A percentile compares a stretch with the other conserved stretches of the same genome.
phyloP scores from a whole-genome alignment of 164 flowering plant genomes.

The Kingdonia uniflora region DNA sequence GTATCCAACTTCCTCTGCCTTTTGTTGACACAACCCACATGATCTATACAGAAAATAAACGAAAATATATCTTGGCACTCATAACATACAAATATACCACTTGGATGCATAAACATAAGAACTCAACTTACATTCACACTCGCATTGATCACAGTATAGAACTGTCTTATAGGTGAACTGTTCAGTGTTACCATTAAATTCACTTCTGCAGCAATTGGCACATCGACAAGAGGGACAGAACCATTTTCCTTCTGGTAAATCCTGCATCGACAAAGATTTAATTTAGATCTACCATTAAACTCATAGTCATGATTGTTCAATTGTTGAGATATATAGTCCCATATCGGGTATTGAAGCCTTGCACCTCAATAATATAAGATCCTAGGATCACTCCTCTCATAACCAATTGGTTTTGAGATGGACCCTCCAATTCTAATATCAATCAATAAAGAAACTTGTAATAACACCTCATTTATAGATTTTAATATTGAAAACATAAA shows the following conservation, averaged over 20 bases:
- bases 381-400: too few species aligned
- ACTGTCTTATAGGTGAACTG: constrained; percentile 19
- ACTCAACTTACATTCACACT: constrained; percentile 54
- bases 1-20: too few species aligned
- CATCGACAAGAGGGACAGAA: constrained; percentile 86
- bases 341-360: too few species aligned
- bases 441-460: neutral
- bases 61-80: neutral
- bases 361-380: too few species aligned
- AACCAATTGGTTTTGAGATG: too few species aligned
- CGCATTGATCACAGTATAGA: constrained; percentile 63
- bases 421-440: too few species aligned
- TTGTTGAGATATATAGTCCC: too few species aligned
- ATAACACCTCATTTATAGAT: neutral
- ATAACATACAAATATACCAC: too few species aligned
- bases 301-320: neutral
- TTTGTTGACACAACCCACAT: constrained; percentile 31
- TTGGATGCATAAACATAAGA: neutral
- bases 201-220: constrained; percentile 42
- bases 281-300: neutral
- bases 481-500: neutral
- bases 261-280: constrained; percentile 32
- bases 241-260: constrained; percentile 83
- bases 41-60: constrained; percentile 41
- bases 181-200: constrained; percentile 17